phyloP scores from a whole-genome alignment of 2,329 filamentous ascomycete species.

The Davidsoniella australis region DNA sequence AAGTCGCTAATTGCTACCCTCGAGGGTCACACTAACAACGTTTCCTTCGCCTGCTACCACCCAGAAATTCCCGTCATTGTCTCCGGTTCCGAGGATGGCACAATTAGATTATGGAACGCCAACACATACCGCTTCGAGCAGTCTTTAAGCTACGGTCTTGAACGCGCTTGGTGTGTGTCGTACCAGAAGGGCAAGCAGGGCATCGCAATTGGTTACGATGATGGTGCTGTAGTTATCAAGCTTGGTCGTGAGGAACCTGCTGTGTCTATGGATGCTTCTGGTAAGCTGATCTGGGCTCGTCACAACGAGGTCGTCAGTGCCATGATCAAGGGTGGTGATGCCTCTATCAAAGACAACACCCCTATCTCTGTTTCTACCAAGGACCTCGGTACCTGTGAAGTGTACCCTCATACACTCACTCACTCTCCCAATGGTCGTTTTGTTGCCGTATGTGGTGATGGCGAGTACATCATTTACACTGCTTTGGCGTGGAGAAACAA shows the following conservation, averaged over 20 bases:
- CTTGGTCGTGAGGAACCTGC: conserved; percentile 94
- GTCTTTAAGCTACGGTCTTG: conserved; percentile 85
- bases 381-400: conserved; percentile 87
- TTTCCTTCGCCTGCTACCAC: conserved; percentile 95
- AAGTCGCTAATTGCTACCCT: conserved; percentile 93
- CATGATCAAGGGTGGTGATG: conserved; percentile 81
- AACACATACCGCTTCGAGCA: conserved; percentile 95
- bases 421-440: conserved; percentile 95
- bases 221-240: conserved; percentile 94
- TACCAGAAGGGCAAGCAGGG: conserved; percentile 92
- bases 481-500: conserved; percentile 94
- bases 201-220: conserved; percentile 89
- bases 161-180: conserved; percentile 92
- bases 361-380: conserved; percentile 78
- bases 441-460: conserved; percentile 69
- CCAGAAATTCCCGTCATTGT: conserved; percentile 94
- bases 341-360: conserved; percentile 70
- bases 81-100: conserved; percentile 93
- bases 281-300: conserved; percentile 89
- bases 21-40: conserved; percentile 94
- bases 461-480: conserved; percentile 98
- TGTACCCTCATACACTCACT: conserved; percentile 84
- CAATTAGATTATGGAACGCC: conserved; percentile 95
- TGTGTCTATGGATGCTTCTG: conserved; percentile 90
- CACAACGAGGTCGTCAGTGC: conserved; percentile 91